Percentiles rank a stretch among this genome's conserved stretches.
Evolutionary conservation across 176 grass and related monocot species (phyloP).

Genomic region (Pontederia paniculata): DNA sequence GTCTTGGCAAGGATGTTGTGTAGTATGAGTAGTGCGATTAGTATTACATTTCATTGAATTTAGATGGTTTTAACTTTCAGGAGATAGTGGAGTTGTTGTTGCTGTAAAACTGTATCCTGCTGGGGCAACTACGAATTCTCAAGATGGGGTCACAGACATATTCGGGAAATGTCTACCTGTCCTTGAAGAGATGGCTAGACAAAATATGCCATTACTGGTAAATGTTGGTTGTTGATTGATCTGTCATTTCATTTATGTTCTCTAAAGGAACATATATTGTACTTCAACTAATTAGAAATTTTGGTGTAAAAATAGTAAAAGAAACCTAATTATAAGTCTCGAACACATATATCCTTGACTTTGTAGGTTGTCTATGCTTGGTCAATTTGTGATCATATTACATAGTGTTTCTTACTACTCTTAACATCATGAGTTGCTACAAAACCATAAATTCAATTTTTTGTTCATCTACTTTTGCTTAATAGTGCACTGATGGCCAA

Average conservation of each 20-base stretch:
- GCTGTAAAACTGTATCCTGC: constrained; percentile 89
- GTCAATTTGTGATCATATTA: no score
- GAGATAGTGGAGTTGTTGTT: constrained; percentile 57
- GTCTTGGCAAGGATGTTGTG: constrained; percentile 6
- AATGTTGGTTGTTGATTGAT: constrained; percentile 4
- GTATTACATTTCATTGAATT: background rate
- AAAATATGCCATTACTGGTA: constrained; percentile 88
- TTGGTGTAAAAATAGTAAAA: no score
- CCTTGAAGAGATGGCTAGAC: constrained; percentile 75
- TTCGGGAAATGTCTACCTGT: constrained; percentile 74
- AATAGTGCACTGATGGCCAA: no score
- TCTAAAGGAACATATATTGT: background rate
- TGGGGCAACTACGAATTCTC: constrained; percentile 91
- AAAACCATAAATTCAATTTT: no score
- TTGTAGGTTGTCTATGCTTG: no score
- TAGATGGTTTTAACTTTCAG: constrained; percentile 25
- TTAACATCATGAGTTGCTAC: no score
- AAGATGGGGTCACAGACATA: constrained; percentile 81
- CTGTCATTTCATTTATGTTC: background rate
- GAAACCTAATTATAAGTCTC: no score
- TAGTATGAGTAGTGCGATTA: background rate
- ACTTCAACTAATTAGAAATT: no score
- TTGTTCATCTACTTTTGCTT: no score
- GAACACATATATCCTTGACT: no score
- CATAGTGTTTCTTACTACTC: no score